Evolutionary conservation across 345 rosid genomes (phyloP), one percentile per base, ranked within the genome.

Genomic region (Mallotus nudiflorus): DNA sequence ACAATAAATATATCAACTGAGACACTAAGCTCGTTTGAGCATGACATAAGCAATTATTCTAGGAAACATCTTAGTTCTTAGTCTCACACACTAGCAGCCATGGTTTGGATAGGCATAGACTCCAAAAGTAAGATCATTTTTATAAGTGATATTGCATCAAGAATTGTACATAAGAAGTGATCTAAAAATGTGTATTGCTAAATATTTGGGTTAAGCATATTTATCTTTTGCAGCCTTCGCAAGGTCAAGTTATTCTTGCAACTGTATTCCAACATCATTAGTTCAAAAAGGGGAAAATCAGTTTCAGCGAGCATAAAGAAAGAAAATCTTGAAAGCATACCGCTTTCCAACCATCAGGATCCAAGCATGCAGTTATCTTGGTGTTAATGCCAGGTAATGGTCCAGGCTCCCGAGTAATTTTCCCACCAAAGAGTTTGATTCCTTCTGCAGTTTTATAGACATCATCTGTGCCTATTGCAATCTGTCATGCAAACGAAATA

Each of bases 261-360:
- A 29, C 12, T 48, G 9, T n/a, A 19, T 27, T 35, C 16, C 59
- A n/a, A 20, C 19, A 8, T 13, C 24, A 33, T 44, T 67, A 5
- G 9, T 37, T 60, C 5, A 15, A n/a, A 35, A 60, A 15, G 42
- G 35, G 27, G 28, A 56, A 55, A 56, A 18, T 18, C 44, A 48
- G 40, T 22, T 48, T 15, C 25, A n/a, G 25, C 15, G 13, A 40
- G 29, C 9, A 37, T 50, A 48, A 25, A 50, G 56, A 19, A 12
- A 13, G 9, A 9, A 46, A 59, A 28, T 2, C 14, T 44, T 25
- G 24, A 45, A 73, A 40, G 15, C 67, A 2, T 74, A 95, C 99
- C 90, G 99, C 60, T 75, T 95, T 95, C 99, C 99, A 95, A 69
- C 98, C 98, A 62, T 95, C 98, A 20, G 99, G 96, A 83, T 95